Base-by-base conservation (phyloP, 805 yeast species). In the Zygotorulaspora chibaensis region DNA sequence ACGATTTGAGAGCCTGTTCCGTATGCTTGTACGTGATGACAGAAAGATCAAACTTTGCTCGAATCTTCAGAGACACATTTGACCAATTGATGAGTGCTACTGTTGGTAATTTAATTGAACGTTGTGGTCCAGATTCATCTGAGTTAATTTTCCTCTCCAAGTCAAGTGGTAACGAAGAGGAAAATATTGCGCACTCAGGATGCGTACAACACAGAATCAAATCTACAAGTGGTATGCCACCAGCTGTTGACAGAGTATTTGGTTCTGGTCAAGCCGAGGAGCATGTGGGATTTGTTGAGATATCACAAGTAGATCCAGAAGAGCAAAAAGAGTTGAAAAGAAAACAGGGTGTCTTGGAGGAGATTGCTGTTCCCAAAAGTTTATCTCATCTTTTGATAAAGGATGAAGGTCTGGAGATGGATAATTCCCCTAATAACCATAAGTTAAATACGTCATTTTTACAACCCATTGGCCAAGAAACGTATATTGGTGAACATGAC, bases 21-120 rank as follows among this genome's bases (percentile, higher is more conserved):
- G 72, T 79, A 12, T 77, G 83, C 47, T 62, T 81, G 13, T 81
- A 79, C 57, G 84, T 80, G 5, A 79, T 81, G 83, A 74, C 83
- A 13, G 86, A 81, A 55, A 69, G 86, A 48, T 77, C 85, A 0
- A 74, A 74, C 53, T 77, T 80, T 63, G 85, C 84, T 0, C 58
- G 79, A 13, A 74, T 75, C 33, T 81, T 80, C 56, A 69, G 87
- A 58, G 85, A 81, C 54, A 79, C 84, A 1, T 81, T 81, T 64
- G 87, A 81, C 57, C 83, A 79, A 53, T 62, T 81, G 47, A 77
- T 80, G 80, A 70, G 73, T 53, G 83, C 84, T 7, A 81, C 87
- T 0, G 72, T 80, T 23, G 82, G 80, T 40, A 80, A 81, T 54
- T 63, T 81, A 54, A 76, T 78, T 45, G 77, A 80, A 46, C 67